A percentile compares a stretch with the other conserved stretches of the same genome.
phyloP scores from a whole-genome alignment of 495 filamentous ascomycete genomes.

The Pyrenopolyporus hunteri region DNA sequence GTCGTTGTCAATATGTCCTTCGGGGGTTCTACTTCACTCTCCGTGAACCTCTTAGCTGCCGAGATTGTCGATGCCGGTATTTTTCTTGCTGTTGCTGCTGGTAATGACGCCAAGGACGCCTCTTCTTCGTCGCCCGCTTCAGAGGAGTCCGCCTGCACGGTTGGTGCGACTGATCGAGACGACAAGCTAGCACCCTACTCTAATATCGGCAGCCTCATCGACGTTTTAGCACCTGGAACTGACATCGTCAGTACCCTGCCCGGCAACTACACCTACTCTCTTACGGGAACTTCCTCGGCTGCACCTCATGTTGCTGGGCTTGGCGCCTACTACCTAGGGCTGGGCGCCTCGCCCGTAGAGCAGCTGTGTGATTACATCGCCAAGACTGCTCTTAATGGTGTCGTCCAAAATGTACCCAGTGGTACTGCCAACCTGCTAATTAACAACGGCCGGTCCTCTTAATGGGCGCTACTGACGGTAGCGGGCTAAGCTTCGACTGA shows the following conservation, averaged over 20 bases:
- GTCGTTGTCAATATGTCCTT: slow-evolving; percentile 58
- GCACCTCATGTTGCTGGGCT: slow-evolving; percentile 64
- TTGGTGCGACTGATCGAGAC: slow-evolving; percentile 55
- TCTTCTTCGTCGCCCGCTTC: slow-evolving; percentile 57
- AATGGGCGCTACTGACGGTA: slow-evolving; percentile 3
- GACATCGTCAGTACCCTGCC: slow-evolving; percentile 60
- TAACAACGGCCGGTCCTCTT: slow-evolving; percentile 55
- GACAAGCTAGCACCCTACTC: slow-evolving; percentile 59
- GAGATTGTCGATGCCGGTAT: slow-evolving; percentile 51
- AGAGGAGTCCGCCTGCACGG: slow-evolving; percentile 59
- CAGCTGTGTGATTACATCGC: slow-evolving; percentile 52
- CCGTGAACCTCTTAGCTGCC: slow-evolving; percentile 55
- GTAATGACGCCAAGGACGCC: slow-evolving; percentile 50
- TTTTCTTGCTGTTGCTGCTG: slow-evolving; percentile 57
- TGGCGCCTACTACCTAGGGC: slow-evolving; percentile 56
- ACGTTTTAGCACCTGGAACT: slow-evolving; percentile 62
- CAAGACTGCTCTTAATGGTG: slow-evolving; percentile 40
- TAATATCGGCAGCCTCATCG: slow-evolving; percentile 62
- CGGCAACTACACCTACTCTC: slow-evolving; percentile 54
- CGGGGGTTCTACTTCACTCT: slow-evolving; percentile 52
- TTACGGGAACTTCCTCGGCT: slow-evolving; percentile 65
- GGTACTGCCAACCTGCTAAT: slow-evolving; percentile 55
- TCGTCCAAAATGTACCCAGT: slow-evolving; percentile 47
- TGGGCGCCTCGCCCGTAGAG: slow-evolving; percentile 39
- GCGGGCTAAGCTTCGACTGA: not conserved